Base-by-base conservation (phyloP, 768 basidiomycete species). In the Dioszegia aurantiaca region DNA sequence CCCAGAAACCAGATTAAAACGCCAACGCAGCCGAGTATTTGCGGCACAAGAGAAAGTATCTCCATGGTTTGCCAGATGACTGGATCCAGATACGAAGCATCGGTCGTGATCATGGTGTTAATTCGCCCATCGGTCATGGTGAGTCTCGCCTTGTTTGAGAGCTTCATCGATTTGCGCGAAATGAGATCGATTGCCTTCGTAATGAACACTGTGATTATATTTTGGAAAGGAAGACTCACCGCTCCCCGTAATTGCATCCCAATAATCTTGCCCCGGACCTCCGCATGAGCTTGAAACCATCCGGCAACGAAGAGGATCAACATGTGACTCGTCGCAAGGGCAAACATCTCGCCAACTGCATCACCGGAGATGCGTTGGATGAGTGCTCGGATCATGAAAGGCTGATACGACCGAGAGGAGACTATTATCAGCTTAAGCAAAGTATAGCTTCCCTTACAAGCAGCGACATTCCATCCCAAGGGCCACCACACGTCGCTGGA, bases 1-100 rank as follows among this genome's bases (percentile, higher is more conserved):
- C 86, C 85, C n/a, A 88, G 79, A 81, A 85, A 85, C 58, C 78
- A 78, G 21, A 87, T 81, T 40, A 87, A 79, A 6, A 89, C 80
- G 1, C 81, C 85, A 14, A 86, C 76, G 1, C 83, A 84, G 46
- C 86, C 80, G 6, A 80, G 68, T 42, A 86, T 80, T 80, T 83
- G 62, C 14, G 54, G 54, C 86, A 80, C 69, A 40, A 86, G 80
- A 80, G 82, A 55, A 19, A 87, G 82, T 0, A 85, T 85, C 5
- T 83, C 77, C 16, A 83, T 79, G 12, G 30, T 54, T 19, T 24
- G 45, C 2, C 9, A 53, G 52, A 45, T 30, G 2, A 58, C 37
- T 49, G 45, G 61, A 28, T 70, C 65, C 33, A 63, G 30, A 40
- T 55, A 59, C 27, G 58, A 80, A 0, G 84, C 77, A 67, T 88